Percentiles rank a stretch among this genome's conserved stretches.
These are phyloP conservation scores for Phytophthora citricola DNA, from an alignment of 352 stramenopile genomes.

Conservation along the genomic window DNA sequence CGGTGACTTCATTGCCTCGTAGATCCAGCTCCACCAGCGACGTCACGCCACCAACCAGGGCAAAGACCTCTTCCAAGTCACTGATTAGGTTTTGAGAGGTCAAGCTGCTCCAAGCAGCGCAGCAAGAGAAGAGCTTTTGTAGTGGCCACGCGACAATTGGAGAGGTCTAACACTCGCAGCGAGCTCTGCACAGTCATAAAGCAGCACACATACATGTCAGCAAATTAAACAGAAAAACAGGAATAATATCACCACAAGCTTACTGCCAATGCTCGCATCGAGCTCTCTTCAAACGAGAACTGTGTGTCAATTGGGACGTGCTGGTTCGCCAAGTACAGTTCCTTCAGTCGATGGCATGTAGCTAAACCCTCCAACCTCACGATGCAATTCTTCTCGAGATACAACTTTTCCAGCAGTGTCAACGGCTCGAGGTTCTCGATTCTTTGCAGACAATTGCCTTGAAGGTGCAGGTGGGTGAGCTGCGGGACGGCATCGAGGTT, in stretches of 20 bases:
- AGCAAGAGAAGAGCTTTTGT: conserved; percentile 41
- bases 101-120: conserved; percentile 57
- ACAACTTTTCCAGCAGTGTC: conserved; percentile 69
- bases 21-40: conserved; percentile 70
- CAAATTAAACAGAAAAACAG: too few relatives aligned
- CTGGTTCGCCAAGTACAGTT: conserved; percentile 78
- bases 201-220: neutral
- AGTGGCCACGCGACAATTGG: conserved; percentile 56
- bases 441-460: conserved; percentile 66
- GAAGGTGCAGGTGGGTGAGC: conserved; percentile 77
- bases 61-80: conserved; percentile 77
- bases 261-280: conserved; percentile 54
- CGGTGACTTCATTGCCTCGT: conserved; percentile 61
- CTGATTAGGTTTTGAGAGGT: conserved; percentile 72
- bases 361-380: conserved; percentile 57
- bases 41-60: conserved; percentile 52
- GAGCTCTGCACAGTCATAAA: conserved; percentile 40
- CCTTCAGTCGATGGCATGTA: conserved; percentile 40
- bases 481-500: conserved; percentile 55
- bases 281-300: conserved; percentile 60
- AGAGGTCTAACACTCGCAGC: conserved; percentile 67
- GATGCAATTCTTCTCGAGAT: conserved; percentile 76
- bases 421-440: conserved; percentile 61
- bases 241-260: neutral
- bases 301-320: conserved; percentile 19